Conservation (phyloP, 768 basidiomycete species). For the Aureoboletus auriporus region DNA sequence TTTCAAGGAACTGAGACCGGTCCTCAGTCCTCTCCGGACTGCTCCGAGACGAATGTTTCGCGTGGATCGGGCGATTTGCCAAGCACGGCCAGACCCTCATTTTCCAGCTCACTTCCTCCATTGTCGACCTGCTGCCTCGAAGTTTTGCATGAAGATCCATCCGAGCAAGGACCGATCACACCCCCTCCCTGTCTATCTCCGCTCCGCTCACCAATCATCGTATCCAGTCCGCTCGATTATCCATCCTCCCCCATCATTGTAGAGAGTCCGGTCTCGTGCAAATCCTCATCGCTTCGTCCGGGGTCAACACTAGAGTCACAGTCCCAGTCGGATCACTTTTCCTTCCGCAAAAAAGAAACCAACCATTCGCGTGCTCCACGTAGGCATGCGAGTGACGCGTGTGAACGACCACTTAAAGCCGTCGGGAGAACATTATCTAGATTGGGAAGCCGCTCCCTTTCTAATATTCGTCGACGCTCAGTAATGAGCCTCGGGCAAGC, state of each 20-base stretch:
- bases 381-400: slow-evolving; percentile 17
- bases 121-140: slow-evolving; percentile 27
- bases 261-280: slow-evolving; percentile 24
- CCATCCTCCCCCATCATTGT: slow-evolving; percentile 4
- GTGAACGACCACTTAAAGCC: slow-evolving; percentile 7
- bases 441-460: slow-evolving; percentile 36
- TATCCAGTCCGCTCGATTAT: slow-evolving; percentile 14
- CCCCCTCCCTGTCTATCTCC: slow-evolving; percentile 6
- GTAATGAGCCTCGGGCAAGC: slow-evolving; percentile 14
- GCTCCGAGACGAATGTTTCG: slow-evolving; percentile 1
- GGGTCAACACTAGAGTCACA: slow-evolving; percentile 12
- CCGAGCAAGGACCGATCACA: slow-evolving; percentile 14
- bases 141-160: slow-evolving; percentile 28
- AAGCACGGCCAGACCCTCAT: slow-evolving; percentile 16
- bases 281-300: slow-evolving; percentile 18
- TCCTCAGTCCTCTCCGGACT: neutral
- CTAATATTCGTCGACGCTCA: slow-evolving; percentile 38
- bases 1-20: slow-evolving; percentile 24
- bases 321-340: slow-evolving; percentile 8
- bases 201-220: slow-evolving; percentile 10
- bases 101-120: slow-evolving; percentile 18
- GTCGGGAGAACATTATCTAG: slow-evolving; percentile 15
- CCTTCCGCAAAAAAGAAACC: slow-evolving; percentile 15
- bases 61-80: slow-evolving; percentile 7
- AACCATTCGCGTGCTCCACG: slow-evolving; percentile 1